Evolutionary conservation across 106 monocot species (phyloP), one percentile per base, ranked within the genome.

Genomic region (Acanthochlamys bracteata): DNA sequence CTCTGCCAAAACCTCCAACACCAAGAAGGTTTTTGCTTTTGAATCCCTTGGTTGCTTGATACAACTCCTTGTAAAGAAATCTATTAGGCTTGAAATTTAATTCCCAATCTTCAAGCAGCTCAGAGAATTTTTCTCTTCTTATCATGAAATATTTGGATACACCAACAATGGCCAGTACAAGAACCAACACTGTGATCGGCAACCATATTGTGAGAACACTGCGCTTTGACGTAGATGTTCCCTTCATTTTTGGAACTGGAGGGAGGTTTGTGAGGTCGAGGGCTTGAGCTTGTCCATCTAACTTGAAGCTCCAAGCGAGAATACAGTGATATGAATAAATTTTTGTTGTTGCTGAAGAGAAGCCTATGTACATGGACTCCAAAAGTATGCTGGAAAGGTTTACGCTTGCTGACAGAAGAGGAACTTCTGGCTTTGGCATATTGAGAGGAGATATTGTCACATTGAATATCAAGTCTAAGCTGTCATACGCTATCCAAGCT

Each of bases 231-330:
- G n/a, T 24, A 15, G 20, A 63, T 12, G 41, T 11, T 22, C 16
- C 45, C 8, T 7, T 7, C 7, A 4, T 7, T 45, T 9, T 40
- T 10, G 63, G 63, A 0, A 63, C 11, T 41, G 11, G 8, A 45
- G 63, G 63, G 13, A 63, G 63, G 23, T 21, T 63, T 45, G 63
- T 21, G 20, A 63, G 2, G 13, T 63, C 23, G 14, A 63, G 63
- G 11, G 12, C 42, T 11, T 60, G 45, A 23, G 60, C 66, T 55
- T 22, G 33, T 1, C 71, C 76, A 43, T 71, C 41, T 19, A 53
- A 22, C 4, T 60, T 66, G 26, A 76, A 70, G 47, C 76, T 76
- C 76, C 76, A 76, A 0, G 65, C 76, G 7, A 76, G 70, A 53
- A 76, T 59, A 41, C 60, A 65, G 26, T 76, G 76, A 21, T 13